phyloP scores from a whole-genome alignment of 2,329 filamentous ascomycete species.

The Talaromyces albobiverticillius region DNA sequence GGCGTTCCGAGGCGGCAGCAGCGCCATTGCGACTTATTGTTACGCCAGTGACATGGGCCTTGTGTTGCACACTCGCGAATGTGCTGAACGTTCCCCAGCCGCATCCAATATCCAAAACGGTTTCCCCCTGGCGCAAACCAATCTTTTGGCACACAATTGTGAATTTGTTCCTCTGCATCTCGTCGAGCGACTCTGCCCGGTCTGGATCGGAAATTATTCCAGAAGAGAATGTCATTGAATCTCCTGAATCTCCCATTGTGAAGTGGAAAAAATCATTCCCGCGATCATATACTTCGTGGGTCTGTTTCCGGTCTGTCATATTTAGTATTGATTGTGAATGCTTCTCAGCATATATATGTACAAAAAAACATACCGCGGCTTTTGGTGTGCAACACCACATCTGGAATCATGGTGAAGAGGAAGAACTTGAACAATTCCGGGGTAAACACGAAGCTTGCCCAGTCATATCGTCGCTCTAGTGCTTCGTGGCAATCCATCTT shows the following conservation, averaged over 20 bases:
- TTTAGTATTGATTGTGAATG: too few relatives aligned
- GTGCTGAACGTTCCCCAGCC: constrained; percentile 88
- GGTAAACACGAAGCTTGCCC: constrained; percentile 31
- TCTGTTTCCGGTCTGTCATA: constrained; percentile 32
- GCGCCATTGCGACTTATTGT: background rate
- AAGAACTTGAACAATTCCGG: constrained; percentile 29
- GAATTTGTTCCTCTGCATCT: constrained; percentile 78
- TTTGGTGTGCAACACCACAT: constrained; percentile 28
- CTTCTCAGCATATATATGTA: too few relatives aligned
- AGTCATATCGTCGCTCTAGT: constrained; percentile 33
- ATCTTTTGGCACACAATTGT: constrained; percentile 89
- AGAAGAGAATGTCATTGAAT: constrained; percentile 34
- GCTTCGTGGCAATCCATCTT: constrained; percentile 32
- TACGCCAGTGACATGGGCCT: background rate
- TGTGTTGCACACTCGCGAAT: constrained; percentile 79
- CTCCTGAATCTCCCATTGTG: constrained; percentile 31
- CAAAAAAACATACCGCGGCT: constrained; percentile 18
- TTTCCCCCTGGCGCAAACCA: constrained; percentile 69
- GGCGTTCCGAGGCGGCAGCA: background rate
- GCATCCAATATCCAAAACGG: constrained; percentile 82
- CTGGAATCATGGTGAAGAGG: constrained; percentile 26
- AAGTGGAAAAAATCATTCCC: constrained; percentile 33
- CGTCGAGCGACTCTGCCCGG: constrained; percentile 30
- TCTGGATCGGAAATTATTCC: constrained; percentile 29
- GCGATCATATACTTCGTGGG: constrained; percentile 30